These are phyloP conservation scores for Trichopus zeylanicus DNA, from an alignment of 116 monocot genomes.

Conservation along the genomic window DNA sequence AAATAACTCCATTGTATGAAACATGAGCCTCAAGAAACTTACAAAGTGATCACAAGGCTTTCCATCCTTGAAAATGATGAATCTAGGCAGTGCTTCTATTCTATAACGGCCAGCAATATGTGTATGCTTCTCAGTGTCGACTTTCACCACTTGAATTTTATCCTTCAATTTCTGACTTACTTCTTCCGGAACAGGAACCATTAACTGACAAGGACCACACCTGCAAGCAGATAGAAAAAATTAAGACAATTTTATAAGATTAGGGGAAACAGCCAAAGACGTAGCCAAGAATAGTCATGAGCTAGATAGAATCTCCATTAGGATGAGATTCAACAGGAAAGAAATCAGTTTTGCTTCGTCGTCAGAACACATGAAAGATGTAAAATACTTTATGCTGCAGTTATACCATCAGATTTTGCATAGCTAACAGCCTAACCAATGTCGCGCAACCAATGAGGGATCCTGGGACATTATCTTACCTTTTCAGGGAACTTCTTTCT, in stretches of 20 bases:
- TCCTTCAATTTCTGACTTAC: constrained; percentile 55
- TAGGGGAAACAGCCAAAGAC: neutral
- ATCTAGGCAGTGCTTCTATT: constrained; percentile 84
- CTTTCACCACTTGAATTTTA: constrained; percentile 69
- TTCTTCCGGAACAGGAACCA: constrained; percentile 80
- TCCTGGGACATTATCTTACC: no score
- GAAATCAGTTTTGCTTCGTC: no score
- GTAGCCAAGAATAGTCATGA: no score
- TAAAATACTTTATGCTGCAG: neutral
- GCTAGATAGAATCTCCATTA: no score
- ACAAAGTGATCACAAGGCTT: constrained; percentile 86
- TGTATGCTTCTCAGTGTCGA: constrained; percentile 85
- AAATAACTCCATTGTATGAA: neutral
- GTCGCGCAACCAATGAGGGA: no score
- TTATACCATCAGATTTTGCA: neutral
- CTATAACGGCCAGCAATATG: constrained; percentile 50
- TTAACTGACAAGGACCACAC: constrained; percentile 96
- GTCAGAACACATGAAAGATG: neutral
- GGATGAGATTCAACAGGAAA: neutral
- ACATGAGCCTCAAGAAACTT: constrained; percentile 14
- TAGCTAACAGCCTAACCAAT: no score
- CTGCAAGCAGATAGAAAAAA: constrained; percentile 18
- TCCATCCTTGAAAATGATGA: constrained; percentile 84
- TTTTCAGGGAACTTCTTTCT: no score
- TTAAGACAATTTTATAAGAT: neutral